A percentile compares a stretch with the other conserved stretches of the same genome.
These are phyloP conservation scores for Venturia oleaginea DNA, from an alignment of 2,329 filamentous ascomycete species.

Conservation along the genomic window DNA sequence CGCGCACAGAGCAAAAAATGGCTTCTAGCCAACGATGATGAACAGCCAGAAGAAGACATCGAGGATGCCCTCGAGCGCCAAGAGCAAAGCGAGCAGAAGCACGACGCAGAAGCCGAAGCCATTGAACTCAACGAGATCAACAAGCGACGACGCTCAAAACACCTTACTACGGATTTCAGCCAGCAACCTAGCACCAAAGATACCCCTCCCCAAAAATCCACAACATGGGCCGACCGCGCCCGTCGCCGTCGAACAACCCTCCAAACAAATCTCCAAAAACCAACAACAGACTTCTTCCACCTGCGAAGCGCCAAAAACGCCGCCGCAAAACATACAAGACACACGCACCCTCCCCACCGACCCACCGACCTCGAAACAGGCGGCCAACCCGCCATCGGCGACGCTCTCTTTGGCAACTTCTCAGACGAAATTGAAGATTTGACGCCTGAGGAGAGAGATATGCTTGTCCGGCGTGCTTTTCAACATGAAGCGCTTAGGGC, in stretches of 20 bases:
- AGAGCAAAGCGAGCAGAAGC: constrained; percentile 29
- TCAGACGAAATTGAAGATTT: constrained; percentile 93
- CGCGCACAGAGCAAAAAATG: constrained; percentile 64
- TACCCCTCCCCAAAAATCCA: background rate
- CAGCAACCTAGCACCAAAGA: background rate
- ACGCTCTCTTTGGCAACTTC: constrained; percentile 76
- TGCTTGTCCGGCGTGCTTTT: constrained; percentile 78
- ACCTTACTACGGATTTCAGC: background rate
- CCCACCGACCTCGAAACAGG: background rate
- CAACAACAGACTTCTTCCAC: constrained; percentile 17
- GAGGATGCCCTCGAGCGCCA: constrained; percentile 36
- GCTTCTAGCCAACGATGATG: constrained; percentile 47
- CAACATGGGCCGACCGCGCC: constrained; percentile 9
- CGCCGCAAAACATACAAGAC: background rate
- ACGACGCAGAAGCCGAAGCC: constrained; percentile 29
- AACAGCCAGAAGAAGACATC: constrained; percentile 32
- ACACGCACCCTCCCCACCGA: background rate
- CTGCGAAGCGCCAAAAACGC: background rate
- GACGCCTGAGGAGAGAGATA: constrained; percentile 79
- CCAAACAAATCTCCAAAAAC: constrained; percentile 11
- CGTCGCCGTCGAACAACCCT: constrained; percentile 2
- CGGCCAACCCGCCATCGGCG: constrained; percentile 46
- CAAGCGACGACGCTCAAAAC: constrained; percentile 7
- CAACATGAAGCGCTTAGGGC: constrained; percentile 81
- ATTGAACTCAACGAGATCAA: constrained; percentile 27